Evolutionary conservation across 768 basidiomycete species (phyloP).

Genomic region (Lentinula sp.): DNA sequence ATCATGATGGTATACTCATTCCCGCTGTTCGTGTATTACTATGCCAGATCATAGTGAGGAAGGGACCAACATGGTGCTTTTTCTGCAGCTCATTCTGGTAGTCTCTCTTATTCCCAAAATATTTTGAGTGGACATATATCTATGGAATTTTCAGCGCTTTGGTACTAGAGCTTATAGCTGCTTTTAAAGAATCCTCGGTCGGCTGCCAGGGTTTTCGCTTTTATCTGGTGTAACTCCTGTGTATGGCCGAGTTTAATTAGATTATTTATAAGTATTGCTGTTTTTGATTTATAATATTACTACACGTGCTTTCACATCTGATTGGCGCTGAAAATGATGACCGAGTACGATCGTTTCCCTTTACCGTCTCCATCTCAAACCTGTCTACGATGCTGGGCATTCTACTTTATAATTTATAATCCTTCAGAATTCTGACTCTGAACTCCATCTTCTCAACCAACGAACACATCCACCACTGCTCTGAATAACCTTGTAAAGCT

Average conservation of each 20-base stretch:
- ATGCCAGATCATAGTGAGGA: background rate
- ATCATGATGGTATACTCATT: background rate
- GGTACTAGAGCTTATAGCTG: background rate
- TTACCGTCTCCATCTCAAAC: background rate
- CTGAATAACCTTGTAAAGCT: background rate
- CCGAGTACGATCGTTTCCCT: background rate
- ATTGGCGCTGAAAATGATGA: no score
- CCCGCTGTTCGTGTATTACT: slow-evolving; percentile 4
- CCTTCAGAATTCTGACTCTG: background rate
- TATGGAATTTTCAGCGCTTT: background rate
- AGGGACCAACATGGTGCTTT: background rate
- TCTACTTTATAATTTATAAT: background rate
- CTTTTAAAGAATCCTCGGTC: no score
- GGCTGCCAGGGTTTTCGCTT: no score
- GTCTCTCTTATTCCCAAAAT: no score
- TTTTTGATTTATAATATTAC: no score
- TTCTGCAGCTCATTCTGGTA: background rate
- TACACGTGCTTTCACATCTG: no score
- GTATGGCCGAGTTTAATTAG: no score
- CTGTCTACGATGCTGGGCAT: background rate
- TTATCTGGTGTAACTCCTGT: no score
- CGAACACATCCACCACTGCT: background rate
- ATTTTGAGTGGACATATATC: no score
- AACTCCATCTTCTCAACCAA: background rate
- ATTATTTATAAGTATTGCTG: no score